A percentile compares a stretch with the other conserved stretches of the same genome.
These are phyloP conservation scores for Diaporthe australafricana DNA, from an alignment of 2,329 filamentous ascomycete genomes.

Conservation along the genomic window DNA sequence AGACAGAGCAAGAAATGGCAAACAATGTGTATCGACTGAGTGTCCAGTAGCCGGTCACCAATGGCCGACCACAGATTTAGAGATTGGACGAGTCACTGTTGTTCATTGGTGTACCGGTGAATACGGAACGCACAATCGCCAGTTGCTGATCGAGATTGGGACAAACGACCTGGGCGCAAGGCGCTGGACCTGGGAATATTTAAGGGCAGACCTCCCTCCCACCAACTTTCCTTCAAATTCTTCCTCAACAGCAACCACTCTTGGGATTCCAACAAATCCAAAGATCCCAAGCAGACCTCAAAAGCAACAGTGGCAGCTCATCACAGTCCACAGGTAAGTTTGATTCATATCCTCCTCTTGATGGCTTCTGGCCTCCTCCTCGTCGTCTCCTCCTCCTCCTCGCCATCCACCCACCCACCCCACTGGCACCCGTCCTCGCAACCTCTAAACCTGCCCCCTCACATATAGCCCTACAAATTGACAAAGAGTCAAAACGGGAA, in stretches of 20 bases:
- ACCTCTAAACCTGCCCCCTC: not conserved
- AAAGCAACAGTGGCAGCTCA: not conserved
- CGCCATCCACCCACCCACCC: no score
- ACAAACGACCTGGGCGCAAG: no score
- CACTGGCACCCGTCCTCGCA: no score
- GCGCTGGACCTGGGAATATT: not conserved
- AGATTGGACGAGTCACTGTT: no score
- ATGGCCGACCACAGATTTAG: no score
- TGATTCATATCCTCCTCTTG: not conserved
- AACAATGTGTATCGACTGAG: no score
- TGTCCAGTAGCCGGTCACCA: no score
- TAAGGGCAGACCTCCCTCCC: not conserved
- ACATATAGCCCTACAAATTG: not conserved
- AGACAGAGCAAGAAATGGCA: no score
- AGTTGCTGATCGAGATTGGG: not conserved
- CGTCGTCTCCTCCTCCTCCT: no score
- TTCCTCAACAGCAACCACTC: not conserved
- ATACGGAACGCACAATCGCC: not conserved
- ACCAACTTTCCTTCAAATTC: not conserved
- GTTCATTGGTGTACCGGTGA: not conserved
- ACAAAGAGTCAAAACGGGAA: no score
- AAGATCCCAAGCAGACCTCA: not conserved
- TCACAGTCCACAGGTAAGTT: not conserved
- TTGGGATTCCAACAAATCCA: not conserved
- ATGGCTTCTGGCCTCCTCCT: not conserved